Evolutionary conservation across 2,329 filamentous ascomycete genomes (phyloP).

Genomic region (Trichoderma sp.): DNA sequence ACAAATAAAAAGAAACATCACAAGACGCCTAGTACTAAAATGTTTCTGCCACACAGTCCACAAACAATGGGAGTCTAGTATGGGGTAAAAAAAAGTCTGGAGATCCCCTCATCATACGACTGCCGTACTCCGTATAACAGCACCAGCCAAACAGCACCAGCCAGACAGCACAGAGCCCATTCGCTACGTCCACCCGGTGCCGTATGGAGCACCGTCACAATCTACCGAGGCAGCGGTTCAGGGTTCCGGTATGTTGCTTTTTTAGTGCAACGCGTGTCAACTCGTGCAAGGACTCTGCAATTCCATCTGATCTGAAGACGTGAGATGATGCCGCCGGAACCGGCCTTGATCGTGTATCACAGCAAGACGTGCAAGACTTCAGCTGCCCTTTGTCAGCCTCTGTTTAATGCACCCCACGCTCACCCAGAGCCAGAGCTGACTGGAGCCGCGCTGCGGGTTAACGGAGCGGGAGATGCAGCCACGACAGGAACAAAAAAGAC

Average conservation of each 20-base stretch:
- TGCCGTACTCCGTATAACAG: too few species aligned
- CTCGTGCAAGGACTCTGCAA: not conserved
- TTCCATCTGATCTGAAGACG: not conserved
- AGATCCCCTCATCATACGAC: not conserved
- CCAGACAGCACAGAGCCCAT: too few species aligned
- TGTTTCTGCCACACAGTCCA: too few species aligned
- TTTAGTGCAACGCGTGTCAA: not conserved
- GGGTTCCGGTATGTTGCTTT: not conserved
- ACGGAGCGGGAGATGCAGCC: constrained; percentile 1
- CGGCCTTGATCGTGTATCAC: not conserved
- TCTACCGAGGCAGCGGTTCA: constrained; percentile 10
- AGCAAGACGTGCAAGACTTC: too few species aligned
- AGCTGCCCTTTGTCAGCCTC: constrained; percentile 1
- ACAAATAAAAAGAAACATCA: too few species aligned
- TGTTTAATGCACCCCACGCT: constrained; percentile 5
- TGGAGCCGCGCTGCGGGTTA: constrained; percentile 9
- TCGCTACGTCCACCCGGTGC: not conserved
- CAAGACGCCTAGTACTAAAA: too few species aligned
- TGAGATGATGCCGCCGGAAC: not conserved
- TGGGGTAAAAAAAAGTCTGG: not conserved
- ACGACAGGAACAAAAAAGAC: not conserved
- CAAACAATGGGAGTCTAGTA: not conserved
- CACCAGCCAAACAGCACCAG: too few species aligned
- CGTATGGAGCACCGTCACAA: not conserved
- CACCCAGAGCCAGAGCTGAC: constrained; percentile 13